Base-by-base conservation (phyloP, 768 basidiomycete genomes). In the Dioszegia hungarica region DNA sequence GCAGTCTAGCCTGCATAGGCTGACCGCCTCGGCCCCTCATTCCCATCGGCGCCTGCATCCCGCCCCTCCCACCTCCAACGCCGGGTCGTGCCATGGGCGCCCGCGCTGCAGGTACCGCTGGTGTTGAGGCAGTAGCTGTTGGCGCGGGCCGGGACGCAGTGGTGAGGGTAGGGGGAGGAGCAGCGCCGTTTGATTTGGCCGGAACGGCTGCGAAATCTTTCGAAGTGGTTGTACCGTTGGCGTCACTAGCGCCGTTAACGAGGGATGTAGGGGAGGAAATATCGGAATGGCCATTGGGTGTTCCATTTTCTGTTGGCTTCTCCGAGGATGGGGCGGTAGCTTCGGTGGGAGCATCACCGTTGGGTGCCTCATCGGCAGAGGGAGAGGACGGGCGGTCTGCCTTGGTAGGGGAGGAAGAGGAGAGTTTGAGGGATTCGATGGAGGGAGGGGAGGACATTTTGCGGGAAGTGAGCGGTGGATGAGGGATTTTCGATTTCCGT, bases 1-100 rank as follows among this genome's bases (percentile, higher is more conserved):
- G 93, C 60, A 98, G 88, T 44, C 65, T 64, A 43, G 45, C 63
- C 39, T 57, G 64, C 65, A 61, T 56, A n/a, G 55, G 51, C 22
- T 22, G 37, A 25, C 47, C 57, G 27, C 63, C 57, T 24, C 47
- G 57, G n/a, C 61, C 60, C 33, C 63, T 51, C 68, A 74, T 74
- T 11, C 70, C 72, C 70, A 72, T 71, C 1, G 67, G 67, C 51
- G 48, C 25, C 17, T n/a, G 33, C 36, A 36, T 51, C 1, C 49
- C 49, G 8, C 34, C 49, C 34, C 49, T 15, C 12, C 22, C 60
- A 22, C 59, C 61, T 28, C 59, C 53, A 27, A 43, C 59, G 9
- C 56, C 56, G 0, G 56, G 56, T 48, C 57, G 44, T 24, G 54
- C 47, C 55, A 11, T 45, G 44, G 58, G 37, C 22, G 47, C 37